Conservation (phyloP, 1,284 basidiomycete species). For the Marasmius tenuissimus region DNA sequence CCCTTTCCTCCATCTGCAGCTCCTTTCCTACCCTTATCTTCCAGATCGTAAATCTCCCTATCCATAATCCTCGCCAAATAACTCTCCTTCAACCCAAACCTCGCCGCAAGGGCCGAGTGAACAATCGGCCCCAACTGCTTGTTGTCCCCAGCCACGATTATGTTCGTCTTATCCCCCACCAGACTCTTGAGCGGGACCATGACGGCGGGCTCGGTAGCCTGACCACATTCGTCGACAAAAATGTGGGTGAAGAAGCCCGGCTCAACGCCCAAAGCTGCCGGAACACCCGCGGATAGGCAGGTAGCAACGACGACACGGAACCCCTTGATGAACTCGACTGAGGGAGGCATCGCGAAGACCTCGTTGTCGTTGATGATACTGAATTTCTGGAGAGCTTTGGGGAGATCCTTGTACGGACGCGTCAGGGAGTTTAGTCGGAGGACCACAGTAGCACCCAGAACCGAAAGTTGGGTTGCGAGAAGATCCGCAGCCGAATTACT, state of each 20-base stretch:
- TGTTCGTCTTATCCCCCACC: slow-evolving; percentile 39
- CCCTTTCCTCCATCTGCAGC: slow-evolving; percentile 23
- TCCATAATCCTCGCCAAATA: slow-evolving; percentile 55
- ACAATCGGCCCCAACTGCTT: slow-evolving; percentile 61
- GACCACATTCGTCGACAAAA: slow-evolving; percentile 65
- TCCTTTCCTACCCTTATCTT: slow-evolving; percentile 19
- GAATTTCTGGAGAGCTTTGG: slow-evolving; percentile 29
- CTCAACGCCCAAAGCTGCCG: slow-evolving; percentile 44
- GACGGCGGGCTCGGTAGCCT: slow-evolving; percentile 56
- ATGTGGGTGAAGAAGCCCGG: slow-evolving; percentile 58
- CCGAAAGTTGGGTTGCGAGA: slow-evolving; percentile 49
- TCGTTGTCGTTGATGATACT: slow-evolving; percentile 39
- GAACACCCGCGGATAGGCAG: slow-evolving; percentile 48
- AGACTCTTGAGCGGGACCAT: slow-evolving; percentile 54
- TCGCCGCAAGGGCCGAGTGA: slow-evolving; percentile 42
- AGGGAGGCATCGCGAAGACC: slow-evolving; percentile 40
- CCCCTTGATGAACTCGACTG: slow-evolving; percentile 30
- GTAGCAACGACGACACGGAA: slow-evolving; percentile 54
- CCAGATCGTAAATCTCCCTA: slow-evolving; percentile 39
- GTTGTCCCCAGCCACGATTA: slow-evolving; percentile 58
- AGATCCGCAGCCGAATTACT: slow-evolving; percentile 16
- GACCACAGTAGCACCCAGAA: slow-evolving; percentile 24
- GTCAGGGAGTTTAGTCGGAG: slow-evolving; percentile 50
- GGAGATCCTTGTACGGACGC: slow-evolving; percentile 30
- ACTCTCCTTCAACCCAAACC: slow-evolving; percentile 46